Evolutionary conservation across 441 rosid genomes (phyloP).

Genomic region (Macaranga tanarius): DNA sequence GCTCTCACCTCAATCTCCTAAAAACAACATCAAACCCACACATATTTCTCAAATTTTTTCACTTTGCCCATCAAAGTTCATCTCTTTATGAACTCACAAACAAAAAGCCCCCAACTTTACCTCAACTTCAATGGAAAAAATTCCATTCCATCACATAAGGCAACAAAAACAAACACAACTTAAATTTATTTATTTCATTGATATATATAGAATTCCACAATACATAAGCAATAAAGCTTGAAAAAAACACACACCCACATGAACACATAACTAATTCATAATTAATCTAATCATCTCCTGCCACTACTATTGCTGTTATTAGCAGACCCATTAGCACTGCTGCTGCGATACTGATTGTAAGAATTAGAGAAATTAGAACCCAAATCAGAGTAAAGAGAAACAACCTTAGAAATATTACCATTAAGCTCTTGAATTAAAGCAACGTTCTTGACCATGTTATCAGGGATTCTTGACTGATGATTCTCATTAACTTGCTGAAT

Average conservation of each 20-base stretch:
- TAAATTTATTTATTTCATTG: neutral
- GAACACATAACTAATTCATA: neutral
- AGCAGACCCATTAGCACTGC: conserved; percentile 10
- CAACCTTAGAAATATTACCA: conserved; percentile 79
- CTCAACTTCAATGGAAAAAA: neutral
- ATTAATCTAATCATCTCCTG: conserved; percentile 9
- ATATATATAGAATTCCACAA: neutral
- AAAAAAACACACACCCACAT: neutral
- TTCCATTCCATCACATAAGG: neutral
- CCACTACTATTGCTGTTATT: conserved; percentile 14
- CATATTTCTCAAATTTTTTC: no score
- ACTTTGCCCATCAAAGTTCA: no score
- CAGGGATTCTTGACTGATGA: conserved; percentile 71
- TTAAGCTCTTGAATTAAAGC: conserved; percentile 82
- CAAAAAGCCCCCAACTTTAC: neutral
- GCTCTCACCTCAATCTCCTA: no score
- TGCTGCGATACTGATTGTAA: conserved; percentile 27
- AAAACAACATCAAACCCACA: no score
- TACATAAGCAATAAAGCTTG: no score
- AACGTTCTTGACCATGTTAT: conserved; percentile 89
- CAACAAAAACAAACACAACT: no score
- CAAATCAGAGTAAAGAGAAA: conserved; percentile 71
- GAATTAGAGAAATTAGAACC: conserved; percentile 46
- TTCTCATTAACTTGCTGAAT: conserved; percentile 89
- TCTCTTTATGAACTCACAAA: neutral